Conservation (phyloP, 768 basidiomycete genomes). For the Podaxis sp. region DNA sequence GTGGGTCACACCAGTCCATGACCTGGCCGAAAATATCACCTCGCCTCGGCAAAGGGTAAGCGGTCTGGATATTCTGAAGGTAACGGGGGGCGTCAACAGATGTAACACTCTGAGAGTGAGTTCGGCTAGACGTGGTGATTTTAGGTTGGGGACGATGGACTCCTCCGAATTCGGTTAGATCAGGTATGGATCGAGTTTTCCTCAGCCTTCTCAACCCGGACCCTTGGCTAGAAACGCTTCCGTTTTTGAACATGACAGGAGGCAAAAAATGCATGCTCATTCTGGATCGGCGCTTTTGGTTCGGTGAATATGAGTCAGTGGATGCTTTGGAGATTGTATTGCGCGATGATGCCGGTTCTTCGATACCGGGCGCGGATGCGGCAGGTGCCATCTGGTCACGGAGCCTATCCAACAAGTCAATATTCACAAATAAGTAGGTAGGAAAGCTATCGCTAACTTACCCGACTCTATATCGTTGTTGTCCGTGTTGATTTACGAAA, state of each 20-base stretch:
- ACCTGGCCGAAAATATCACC: conserved; percentile 62
- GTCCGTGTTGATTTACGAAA: conserved; percentile 78
- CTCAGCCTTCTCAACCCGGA: conserved; percentile 54
- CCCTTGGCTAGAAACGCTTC: conserved; percentile 23
- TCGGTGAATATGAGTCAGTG: conserved; percentile 40
- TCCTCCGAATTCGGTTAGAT: conserved; percentile 33
- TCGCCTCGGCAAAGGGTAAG: conserved; percentile 25
- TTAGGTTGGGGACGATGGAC: conserved; percentile 20
- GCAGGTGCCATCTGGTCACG: conserved; percentile 64
- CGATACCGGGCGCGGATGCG: conserved; percentile 46
- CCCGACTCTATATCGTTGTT: conserved; percentile 76
- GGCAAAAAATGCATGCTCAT: conserved; percentile 65
- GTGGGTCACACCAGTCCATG: conserved; percentile 55
- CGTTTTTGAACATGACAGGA: conserved; percentile 49
- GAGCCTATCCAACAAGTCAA: conserved; percentile 35
- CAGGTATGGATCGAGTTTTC: conserved; percentile 76
- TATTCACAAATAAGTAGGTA: neutral
- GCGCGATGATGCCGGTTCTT: conserved; percentile 49
- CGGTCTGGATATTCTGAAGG: conserved; percentile 22
- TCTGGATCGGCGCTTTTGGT: conserved; percentile 54
- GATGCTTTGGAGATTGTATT: conserved; percentile 30
- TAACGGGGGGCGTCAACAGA: conserved; percentile 59
- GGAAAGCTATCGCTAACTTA: conserved; percentile 33
- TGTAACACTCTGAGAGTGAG: conserved; percentile 79
- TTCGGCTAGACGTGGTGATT: conserved; percentile 43